Conservation (phyloP, 148 eudicot genomes). For the Mesembryanthemum crystallinum region DNA sequence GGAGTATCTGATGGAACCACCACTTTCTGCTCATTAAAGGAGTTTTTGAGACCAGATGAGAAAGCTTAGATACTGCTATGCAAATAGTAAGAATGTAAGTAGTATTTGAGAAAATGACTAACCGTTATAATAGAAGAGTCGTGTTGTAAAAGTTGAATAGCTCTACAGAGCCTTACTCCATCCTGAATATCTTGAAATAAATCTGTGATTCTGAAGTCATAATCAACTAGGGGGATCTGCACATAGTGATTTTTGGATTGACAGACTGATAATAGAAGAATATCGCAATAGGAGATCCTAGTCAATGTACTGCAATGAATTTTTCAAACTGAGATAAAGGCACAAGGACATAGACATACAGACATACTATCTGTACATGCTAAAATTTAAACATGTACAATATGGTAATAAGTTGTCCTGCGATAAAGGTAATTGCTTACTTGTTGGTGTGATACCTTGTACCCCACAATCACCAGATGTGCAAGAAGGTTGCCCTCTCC, state of each 20-base stretch:
- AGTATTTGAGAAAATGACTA: slow-evolving; percentile 20
- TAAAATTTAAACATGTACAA: neutral
- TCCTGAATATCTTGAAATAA: slow-evolving; percentile 78
- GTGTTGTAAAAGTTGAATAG: slow-evolving; percentile 72
- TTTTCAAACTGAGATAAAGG: neutral
- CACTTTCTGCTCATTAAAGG: slow-evolving; percentile 60
- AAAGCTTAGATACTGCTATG: neutral
- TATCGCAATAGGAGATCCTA: neutral
- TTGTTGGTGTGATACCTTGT: slow-evolving; percentile 82
- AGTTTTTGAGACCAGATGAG: slow-evolving; percentile 2
- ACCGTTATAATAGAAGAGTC: slow-evolving; percentile 80
- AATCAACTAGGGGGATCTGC: slow-evolving; percentile 80
- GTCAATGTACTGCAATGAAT: neutral
- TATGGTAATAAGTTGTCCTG: neutral
- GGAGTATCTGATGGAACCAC: slow-evolving; percentile 69
- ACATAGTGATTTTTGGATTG: slow-evolving; percentile 17
- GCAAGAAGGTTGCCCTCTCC: slow-evolving; percentile 96
- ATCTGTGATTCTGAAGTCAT: slow-evolving; percentile 65
- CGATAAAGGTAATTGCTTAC: slow-evolving; percentile 33
- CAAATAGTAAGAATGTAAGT: neutral
- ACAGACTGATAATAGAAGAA: slow-evolving; percentile 9
- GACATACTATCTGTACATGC: neutral
- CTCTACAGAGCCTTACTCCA: slow-evolving; percentile 87
- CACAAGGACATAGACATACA: neutral
- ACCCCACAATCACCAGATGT: slow-evolving; percentile 80